Base-by-base conservation (phyloP, 768 basidiomycete species). In the Myochromella boudieri region DNA sequence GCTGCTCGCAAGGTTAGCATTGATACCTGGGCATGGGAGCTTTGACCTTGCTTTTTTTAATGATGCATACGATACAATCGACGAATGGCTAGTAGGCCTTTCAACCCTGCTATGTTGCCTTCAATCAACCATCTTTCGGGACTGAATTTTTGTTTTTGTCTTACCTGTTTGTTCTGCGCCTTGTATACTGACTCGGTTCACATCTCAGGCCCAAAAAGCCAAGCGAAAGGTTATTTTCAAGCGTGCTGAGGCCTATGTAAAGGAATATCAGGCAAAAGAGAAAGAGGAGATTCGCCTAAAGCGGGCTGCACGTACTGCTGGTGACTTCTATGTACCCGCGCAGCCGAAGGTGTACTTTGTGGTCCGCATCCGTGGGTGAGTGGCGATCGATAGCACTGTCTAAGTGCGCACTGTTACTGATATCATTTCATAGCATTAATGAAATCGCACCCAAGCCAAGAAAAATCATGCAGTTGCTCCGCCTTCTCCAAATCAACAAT, bases 371-470 rank as follows among this genome's bases (percentile, higher is more conserved):
- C 87, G 92, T 67, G 95, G 93, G 92, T 95, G 62, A 66, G 90
- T 79, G 11, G 7, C 18, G 26, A 44, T 24, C 20, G 18, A 21
- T 18, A n/a, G n/a, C n/a, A n/a, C n/a, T 28, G 39, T 12, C n/a
- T 21, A 15, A 20, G 26, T 1, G 12, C 27, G 28, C 18, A 25
- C 5, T n/a, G 20, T 31, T 28, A 12, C 18, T 20, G 31, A 28
- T 39, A 41, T 61, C 27, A 62, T 39, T 24, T 37, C 44, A 8
- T 56, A 94, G 97, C 95, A 94, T 99, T 79, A 98, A 97, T 71
- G 92, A 98, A 68, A 97, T 99, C 65, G 93, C 97, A 46, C 97
- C 97, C 50, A 99, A 99, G 75, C 97, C 97, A 63, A 88, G 94
- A 67, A 99, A 99, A 81, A 97, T 99, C 66, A 74, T 99, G 61